Evolutionary conservation across 2,329 filamentous ascomycete genomes (phyloP), one percentile per base, ranked within the genome.

Genomic region (Chaetomium sp.): DNA sequence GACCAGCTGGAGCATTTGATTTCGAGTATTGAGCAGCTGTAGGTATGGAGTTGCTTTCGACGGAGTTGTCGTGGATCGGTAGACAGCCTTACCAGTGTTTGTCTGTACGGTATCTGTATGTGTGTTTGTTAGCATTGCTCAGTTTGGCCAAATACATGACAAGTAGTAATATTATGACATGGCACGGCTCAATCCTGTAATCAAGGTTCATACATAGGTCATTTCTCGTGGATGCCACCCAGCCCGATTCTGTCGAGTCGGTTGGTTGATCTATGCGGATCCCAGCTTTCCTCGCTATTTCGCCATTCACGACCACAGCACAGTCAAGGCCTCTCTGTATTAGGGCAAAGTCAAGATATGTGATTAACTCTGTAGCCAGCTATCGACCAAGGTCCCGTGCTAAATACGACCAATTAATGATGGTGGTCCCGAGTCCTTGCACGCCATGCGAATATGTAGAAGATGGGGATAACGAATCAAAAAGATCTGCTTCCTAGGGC

Each of bases 1-100:
- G 80, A 82, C 57, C 79, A 82, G 66, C 72, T 87, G 21, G 82
- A 86, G 7, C 80, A 85, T 56, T 74, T 87, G 33, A 72, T 86
- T 59, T 77, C 82, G 21, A 80, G 81, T 68, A 83, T 88, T 68
- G 87, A 89, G 72, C 85, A 89, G 72, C 72, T 89, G 69, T 65
- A 62, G 49, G 33, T 9, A 60, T 38, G 33, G 13, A 19, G 25
- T 19, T 33, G 29, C 4, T 29, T 42, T 45, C 19, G 19, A 50
- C 12, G 16, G 27, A 27, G 29, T 2, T 21, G 21, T 31, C 16
- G 9, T 6, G 16, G 16, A 21, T 25, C 10, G 31, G 33, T 21
- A 7, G 53, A 21, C 6, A 13, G 6, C 12, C 6, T 31, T n/a
- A 42, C 29, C 12, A 9, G 21, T 55, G 51, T 55, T 23, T 47